Percentiles rank a stretch among this genome's conserved stretches.
phyloP scores from a whole-genome alignment of 2,329 filamentous ascomycete species.

The Bisporella sp. region DNA sequence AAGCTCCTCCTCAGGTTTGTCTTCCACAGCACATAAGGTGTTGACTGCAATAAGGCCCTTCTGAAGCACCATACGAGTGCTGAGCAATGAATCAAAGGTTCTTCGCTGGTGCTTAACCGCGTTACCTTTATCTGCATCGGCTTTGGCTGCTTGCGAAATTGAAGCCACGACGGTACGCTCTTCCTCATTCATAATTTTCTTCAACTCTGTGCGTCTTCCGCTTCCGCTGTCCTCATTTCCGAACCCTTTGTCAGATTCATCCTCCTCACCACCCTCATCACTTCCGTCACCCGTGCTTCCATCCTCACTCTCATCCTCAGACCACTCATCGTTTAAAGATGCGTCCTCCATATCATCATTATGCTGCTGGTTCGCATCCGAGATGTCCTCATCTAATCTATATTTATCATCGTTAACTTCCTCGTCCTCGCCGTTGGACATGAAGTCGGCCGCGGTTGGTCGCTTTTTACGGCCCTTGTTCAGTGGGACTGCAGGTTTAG shows the following conservation, averaged over 20 bases:
- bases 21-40: constrained; percentile 49
- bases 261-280: constrained; percentile 29
- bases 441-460: constrained; percentile 50
- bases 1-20: constrained; percentile 33
- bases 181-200: constrained; percentile 60
- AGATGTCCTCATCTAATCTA: constrained; percentile 20
- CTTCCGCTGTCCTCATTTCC: constrained; percentile 25
- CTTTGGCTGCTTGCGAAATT: constrained; percentile 55
- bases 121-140: constrained; percentile 75
- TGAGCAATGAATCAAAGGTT: constrained; percentile 81
- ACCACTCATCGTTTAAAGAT: constrained; percentile 13
- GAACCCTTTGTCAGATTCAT: constrained; percentile 19
- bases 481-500: constrained; percentile 34
- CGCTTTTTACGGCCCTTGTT: constrained; percentile 30
- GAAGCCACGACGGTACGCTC: constrained; percentile 60
- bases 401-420: constrained; percentile 25
- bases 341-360: constrained; percentile 26
- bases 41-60: constrained; percentile 83
- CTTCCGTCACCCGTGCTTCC: constrained; percentile 26
- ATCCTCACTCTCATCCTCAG: constrained; percentile 21
- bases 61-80: constrained; percentile 86
- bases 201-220: constrained; percentile 48
- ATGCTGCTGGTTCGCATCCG: constrained; percentile 25
- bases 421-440: constrained; percentile 36
- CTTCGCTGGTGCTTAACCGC: constrained; percentile 83